A percentile compares a stretch with the other conserved stretches of the same genome.
These are phyloP conservation scores for Neodidymelliopsis sp. DNA, from an alignment of 2,329 filamentous ascomycete genomes.

Conservation along the genomic window DNA sequence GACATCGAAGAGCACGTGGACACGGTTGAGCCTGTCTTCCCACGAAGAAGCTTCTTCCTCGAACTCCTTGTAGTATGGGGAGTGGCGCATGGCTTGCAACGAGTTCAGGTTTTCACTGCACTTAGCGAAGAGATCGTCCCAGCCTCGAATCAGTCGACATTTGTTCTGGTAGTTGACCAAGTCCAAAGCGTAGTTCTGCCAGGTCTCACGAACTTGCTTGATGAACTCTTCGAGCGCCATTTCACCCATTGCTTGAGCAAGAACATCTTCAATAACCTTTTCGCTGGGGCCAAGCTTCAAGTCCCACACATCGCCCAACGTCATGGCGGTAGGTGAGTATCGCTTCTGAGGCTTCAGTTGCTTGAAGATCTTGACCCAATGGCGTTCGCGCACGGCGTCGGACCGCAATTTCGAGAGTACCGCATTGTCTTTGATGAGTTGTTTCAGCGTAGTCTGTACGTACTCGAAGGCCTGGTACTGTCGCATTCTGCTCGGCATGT, in stretches of 20 bases:
- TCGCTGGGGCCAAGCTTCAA: constrained; percentile 89
- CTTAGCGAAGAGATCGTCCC: constrained; percentile 97
- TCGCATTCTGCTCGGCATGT: constrained; percentile 98
- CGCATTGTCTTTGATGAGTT: constrained; percentile 88
- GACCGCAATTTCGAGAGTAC: constrained; percentile 91
- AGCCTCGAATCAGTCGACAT: constrained; percentile 93
- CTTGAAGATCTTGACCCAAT: constrained; percentile 99
- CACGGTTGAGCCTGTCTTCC: constrained; percentile 97
- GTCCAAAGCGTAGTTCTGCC: constrained; percentile 94
- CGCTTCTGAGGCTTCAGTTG: constrained; percentile 89
- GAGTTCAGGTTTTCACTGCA: constrained; percentile 98
- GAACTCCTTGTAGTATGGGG: constrained; percentile 98
- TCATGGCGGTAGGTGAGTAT: constrained; percentile 93
- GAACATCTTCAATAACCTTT: constrained; percentile 87
- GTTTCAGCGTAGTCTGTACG: constrained; percentile 87
- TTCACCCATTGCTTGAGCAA: constrained; percentile 94
- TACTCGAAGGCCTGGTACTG: constrained; percentile 99
- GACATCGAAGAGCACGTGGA: constrained; percentile 97
- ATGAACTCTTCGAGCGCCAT: constrained; percentile 98
- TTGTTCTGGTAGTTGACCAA: constrained; percentile 98
- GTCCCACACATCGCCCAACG: constrained; percentile 98
- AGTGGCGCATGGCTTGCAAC: constrained; percentile 97
- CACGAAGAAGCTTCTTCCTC: constrained; percentile 95
- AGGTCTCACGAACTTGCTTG: constrained; percentile 94
- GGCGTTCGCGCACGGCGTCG: constrained; percentile 92